These are phyloP conservation scores for Tillandsia leiboldiana DNA, from an alignment of 176 grass and related monocot species.

Conservation along the genomic window DNA sequence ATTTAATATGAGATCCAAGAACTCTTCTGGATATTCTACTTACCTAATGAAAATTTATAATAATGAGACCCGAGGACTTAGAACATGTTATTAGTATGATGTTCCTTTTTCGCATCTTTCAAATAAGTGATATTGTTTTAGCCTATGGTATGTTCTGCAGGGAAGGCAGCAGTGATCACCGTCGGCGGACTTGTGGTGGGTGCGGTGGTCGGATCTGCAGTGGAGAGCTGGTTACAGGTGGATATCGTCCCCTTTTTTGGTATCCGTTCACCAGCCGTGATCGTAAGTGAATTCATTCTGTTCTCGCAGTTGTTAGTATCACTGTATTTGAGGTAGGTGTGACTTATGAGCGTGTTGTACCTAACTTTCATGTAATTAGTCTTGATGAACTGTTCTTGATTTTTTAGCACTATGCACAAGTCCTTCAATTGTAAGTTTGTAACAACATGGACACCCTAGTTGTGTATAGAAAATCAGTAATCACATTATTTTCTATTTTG, in stretches of 20 bases:
- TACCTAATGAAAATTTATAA: too few relatives aligned
- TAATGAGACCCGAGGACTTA: too few relatives aligned
- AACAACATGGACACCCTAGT: too few relatives aligned
- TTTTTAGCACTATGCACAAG: background rate
- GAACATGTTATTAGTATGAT: conserved; percentile 5
- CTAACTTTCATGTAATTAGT: conserved; percentile 49
- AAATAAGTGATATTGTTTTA: too few relatives aligned
- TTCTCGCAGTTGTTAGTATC: conserved; percentile 80
- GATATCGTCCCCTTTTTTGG: conserved; percentile 84
- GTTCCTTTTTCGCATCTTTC: conserved; percentile 22
- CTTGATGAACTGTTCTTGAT: conserved; percentile 6
- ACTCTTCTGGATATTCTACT: too few relatives aligned
- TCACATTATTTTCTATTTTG: too few relatives aligned
- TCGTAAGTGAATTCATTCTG: conserved; percentile 92
- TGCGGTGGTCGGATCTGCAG: conserved; percentile 56
- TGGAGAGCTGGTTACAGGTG: conserved; percentile 89
- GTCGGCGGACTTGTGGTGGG: conserved; percentile 63
- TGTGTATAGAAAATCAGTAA: too few relatives aligned
- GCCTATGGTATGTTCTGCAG: conserved; percentile 32
- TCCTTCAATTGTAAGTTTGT: background rate
- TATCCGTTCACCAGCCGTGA: conserved; percentile 72
- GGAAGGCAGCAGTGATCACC: conserved; percentile 78
- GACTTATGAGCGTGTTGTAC: conserved; percentile 13
- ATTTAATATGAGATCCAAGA: too few relatives aligned
- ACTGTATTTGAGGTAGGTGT: conserved; percentile 68